Conservation (phyloP, 768 basidiomycete genomes). For the Tricholoma bakamatsutake region DNA sequence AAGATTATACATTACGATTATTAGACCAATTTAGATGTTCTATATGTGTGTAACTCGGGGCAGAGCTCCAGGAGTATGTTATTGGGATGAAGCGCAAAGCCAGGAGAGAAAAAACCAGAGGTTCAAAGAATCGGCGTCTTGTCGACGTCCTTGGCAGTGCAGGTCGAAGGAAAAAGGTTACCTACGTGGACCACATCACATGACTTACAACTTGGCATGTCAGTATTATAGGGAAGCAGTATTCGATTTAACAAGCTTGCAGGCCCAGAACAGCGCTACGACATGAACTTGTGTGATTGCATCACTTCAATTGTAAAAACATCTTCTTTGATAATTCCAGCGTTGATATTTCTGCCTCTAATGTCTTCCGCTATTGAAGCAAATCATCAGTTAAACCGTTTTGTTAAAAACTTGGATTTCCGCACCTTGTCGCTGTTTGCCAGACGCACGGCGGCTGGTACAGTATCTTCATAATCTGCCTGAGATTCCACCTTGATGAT, state of each 20-base stretch:
- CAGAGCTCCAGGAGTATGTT: neutral
- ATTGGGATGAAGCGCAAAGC: neutral
- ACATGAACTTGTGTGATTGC: neutral
- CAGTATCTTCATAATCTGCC: slow-evolving; percentile 71
- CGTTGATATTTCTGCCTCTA: slow-evolving; percentile 76
- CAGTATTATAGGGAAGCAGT: too few relatives aligned
- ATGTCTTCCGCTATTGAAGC: slow-evolving; percentile 54
- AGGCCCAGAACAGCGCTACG: too few relatives aligned
- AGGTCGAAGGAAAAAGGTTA: neutral
- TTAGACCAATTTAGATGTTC: neutral
- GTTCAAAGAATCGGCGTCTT: neutral
- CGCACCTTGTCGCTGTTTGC: slow-evolving; percentile 81
- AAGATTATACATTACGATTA: slow-evolving; percentile 10
- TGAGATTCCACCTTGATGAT: slow-evolving; percentile 65
- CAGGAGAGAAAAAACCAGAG: neutral
- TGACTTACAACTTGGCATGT: neutral
- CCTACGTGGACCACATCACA: neutral
- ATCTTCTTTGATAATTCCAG: slow-evolving; percentile 66
- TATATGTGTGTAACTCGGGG: too few relatives aligned
- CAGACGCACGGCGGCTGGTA: slow-evolving; percentile 70
- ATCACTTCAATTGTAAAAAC: slow-evolving; percentile 59
- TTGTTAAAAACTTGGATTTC: slow-evolving; percentile 1
- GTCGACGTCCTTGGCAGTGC: too few relatives aligned
- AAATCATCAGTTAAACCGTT: slow-evolving; percentile 4
- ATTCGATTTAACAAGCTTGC: too few relatives aligned